Evolutionary conservation across 345 rosid genomes (phyloP), one percentile per base, ranked within the genome.

Genomic region (Lepidium didymum): DNA sequence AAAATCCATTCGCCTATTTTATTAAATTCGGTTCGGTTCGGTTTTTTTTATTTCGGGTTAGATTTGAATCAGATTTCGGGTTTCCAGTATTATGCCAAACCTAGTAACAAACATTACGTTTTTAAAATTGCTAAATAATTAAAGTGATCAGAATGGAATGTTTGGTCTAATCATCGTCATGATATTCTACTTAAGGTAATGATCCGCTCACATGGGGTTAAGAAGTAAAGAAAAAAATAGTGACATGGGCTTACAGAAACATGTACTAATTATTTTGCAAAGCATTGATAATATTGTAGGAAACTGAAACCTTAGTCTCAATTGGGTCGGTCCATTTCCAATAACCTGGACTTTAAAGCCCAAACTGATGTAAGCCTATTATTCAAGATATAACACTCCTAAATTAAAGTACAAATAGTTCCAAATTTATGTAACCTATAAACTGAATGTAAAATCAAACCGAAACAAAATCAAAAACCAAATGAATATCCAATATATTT

Each of bases 191-290:
- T 43, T 53, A 40, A 52, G 31, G 41, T 35, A 49, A 63, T 71
- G 56, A 41, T 62, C 63, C 47, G 7, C 64, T 44, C 10, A 45
- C 62, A 63, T 63, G 69, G 35, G n/a, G 40, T 65, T 45, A 34
- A 21, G 54, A 27, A 27, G 5, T 27, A 27, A 27, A 6, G 0
- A 27, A 0, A 27, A 27, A 27, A 25, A 25, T 6, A 27, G 50
- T 21, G 13, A 56, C 62, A 62, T 62, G 69, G 35, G n/a, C 46
- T 65, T 46, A 34, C 14, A 46, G 52, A 40, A 21, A 19, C 51
- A 47, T 72, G 12, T 49, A 40, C 46, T 64, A 10, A 33, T 64
- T 64, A 54, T 43, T 43, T 36, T 36, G 38, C 63, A 71, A 25
- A 29, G 45, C 50, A 62, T 19, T 44, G n/a, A 12, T 37, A 16